phyloP scores from a whole-genome alignment of 495 filamentous ascomycete species.

The Jackrogersella multiformis region DNA sequence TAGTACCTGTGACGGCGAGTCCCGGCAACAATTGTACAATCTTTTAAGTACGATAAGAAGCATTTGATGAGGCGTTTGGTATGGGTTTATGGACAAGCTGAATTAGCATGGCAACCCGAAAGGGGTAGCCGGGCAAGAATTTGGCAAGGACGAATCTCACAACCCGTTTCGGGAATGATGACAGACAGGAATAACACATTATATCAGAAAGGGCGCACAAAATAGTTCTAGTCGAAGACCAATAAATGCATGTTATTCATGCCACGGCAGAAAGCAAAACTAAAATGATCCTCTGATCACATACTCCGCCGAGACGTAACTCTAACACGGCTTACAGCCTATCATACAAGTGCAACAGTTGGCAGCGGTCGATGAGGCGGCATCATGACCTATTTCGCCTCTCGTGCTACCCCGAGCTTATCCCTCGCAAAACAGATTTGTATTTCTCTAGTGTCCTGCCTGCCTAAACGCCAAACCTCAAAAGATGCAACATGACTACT shows the following conservation, averaged over 20 bases:
- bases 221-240: conserved; percentile 25
- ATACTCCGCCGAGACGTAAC: conserved; percentile 21
- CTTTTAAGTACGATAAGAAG: conserved; percentile 18
- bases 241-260: conserved; percentile 42
- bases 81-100: conserved; percentile 21
- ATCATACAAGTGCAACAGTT: conserved; percentile 21
- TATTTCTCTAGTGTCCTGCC: conserved; percentile 22
- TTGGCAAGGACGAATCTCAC: conserved; percentile 27
- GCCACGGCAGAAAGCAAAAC: conserved; percentile 22
- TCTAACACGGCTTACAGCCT: conserved; percentile 5
- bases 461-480: conserved; percentile 40
- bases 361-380: conserved; percentile 1
- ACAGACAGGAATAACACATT: conserved; percentile 26
- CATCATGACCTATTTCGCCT: conserved; percentile 11
- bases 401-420: conserved; percentile 40
- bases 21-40: conserved; percentile 25
- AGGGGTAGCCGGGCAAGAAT: conserved; percentile 29
- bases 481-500: conserved; percentile 32
- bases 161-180: conserved; percentile 19
- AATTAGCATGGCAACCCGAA: conserved; percentile 28
- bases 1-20: not conserved
- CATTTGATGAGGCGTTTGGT: conserved; percentile 32
- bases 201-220: conserved; percentile 18
- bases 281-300: conserved; percentile 23
- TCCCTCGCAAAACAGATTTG: conserved; percentile 24